Evolutionary conservation across 495 filamentous ascomycete genomes (phyloP).

Genomic region (Saxophila tyrrhenica): DNA sequence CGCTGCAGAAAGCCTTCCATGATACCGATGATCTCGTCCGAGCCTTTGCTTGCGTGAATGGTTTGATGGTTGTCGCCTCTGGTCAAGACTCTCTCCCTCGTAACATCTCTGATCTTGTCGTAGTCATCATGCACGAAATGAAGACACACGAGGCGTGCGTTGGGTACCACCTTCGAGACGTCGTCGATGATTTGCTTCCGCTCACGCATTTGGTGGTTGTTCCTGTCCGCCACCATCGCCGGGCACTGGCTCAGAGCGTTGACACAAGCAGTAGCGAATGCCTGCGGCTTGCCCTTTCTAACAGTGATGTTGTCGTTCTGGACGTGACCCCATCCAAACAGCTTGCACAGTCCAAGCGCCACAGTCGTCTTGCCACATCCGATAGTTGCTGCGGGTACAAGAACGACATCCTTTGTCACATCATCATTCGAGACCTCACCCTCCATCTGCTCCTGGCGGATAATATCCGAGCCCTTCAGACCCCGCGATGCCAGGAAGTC

Average conservation of each 20-base stretch:
- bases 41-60: slow-evolving; percentile 66
- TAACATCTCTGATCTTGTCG: slow-evolving; percentile 60
- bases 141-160: slow-evolving; percentile 73
- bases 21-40: slow-evolving; percentile 64
- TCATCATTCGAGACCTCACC: slow-evolving; percentile 33
- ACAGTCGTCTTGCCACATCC: slow-evolving; percentile 96
- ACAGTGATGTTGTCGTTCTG: slow-evolving; percentile 96
- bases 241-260: slow-evolving; percentile 46
- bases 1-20: slow-evolving; percentile 89
- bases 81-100: slow-evolving; percentile 62
- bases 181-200: slow-evolving; percentile 78
- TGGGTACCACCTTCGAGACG: slow-evolving; percentile 44
- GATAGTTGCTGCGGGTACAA: slow-evolving; percentile 81
- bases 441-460: slow-evolving; percentile 45
- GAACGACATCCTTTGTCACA: slow-evolving; percentile 53
- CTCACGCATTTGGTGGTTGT: slow-evolving; percentile 84
- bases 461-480: slow-evolving; percentile 75
- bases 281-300: slow-evolving; percentile 53
- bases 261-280: slow-evolving; percentile 57
- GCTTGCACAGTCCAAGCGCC: slow-evolving; percentile 64
- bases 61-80: slow-evolving; percentile 97
- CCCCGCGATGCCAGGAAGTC: slow-evolving; percentile 73
- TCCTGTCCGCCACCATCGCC: slow-evolving; percentile 83
- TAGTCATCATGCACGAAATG: slow-evolving; percentile 72
- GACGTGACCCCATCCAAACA: slow-evolving; percentile 88